Evolutionary conservation across 2,329 filamentous ascomycete species (phyloP).

Genomic region (Alternaria brassicicola): DNA sequence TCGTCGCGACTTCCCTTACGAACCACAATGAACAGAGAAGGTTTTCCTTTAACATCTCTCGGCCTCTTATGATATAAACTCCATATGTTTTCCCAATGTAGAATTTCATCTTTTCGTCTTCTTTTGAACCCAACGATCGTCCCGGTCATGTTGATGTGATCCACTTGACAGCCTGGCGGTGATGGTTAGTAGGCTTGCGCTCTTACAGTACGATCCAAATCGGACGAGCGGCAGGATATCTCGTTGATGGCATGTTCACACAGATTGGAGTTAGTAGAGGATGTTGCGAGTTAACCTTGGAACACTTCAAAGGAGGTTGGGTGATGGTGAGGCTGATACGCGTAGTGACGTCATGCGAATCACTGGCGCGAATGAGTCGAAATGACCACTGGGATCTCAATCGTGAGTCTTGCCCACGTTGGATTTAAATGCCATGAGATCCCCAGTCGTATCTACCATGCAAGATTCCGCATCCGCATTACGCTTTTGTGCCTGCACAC

Average conservation of each 20-base stretch:
- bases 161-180: too few relatives aligned
- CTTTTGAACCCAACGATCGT: too few relatives aligned
- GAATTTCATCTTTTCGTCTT: too few relatives aligned
- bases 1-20: background rate
- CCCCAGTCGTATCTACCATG: background rate
- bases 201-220: too few relatives aligned
- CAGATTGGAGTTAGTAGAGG: too few relatives aligned
- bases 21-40: background rate
- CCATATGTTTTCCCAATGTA: too few relatives aligned
- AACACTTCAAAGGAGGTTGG: background rate
- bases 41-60: too few relatives aligned
- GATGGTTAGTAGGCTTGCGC: too few relatives aligned
- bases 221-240: too few relatives aligned
- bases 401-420: background rate
- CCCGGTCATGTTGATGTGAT: too few relatives aligned
- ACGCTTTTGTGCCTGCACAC: background rate
- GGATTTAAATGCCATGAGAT: background rate
- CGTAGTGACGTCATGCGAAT: background rate
- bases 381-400: background rate
- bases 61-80: too few relatives aligned
- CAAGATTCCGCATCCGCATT: background rate
- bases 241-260: too few relatives aligned
- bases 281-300: background rate
- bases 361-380: conserved; percentile 3
- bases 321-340: background rate